Percentiles rank a stretch among this genome's conserved stretches.
These are phyloP conservation scores for Paramarasmius palmivorus DNA, from an alignment of 1,284 basidiomycete genomes.

Conservation along the genomic window DNA sequence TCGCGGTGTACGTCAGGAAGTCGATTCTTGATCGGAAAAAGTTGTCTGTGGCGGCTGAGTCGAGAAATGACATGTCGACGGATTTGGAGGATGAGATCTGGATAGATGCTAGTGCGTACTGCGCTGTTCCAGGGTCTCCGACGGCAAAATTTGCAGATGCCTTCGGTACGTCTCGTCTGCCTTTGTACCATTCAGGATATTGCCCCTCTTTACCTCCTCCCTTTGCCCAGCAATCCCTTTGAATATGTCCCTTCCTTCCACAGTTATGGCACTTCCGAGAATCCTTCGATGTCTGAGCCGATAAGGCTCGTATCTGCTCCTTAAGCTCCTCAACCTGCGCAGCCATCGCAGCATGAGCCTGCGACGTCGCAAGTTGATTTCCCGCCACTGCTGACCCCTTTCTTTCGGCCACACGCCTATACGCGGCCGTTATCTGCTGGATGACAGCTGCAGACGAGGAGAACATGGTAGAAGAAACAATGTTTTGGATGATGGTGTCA, in stretches of 20 bases:
- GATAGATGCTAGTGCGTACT: neutral
- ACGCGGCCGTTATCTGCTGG: conserved; percentile 6
- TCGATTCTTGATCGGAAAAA: neutral
- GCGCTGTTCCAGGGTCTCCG: neutral
- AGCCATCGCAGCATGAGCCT: conserved; percentile 1
- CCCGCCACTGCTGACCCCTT: neutral
- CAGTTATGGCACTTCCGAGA: conserved; percentile 3
- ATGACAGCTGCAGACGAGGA: conserved; percentile 1
- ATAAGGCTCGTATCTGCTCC: neutral
- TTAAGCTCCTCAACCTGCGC: conserved; percentile 6
- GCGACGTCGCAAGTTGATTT: neutral
- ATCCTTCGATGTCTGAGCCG: neutral
- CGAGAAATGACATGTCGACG: neutral
- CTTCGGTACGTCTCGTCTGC: conserved; percentile 4
- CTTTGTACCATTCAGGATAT: conserved; percentile 10
- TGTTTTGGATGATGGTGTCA: conserved; percentile 5
- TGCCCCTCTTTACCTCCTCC: conserved; percentile 13
- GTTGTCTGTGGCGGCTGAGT: conserved; percentile 9
- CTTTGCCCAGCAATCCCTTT: conserved; percentile 6
- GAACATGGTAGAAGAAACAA: neutral
- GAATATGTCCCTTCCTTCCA: neutral
- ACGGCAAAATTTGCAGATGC: neutral
- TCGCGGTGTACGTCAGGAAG: conserved; percentile 2
- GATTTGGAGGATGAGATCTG: neutral
- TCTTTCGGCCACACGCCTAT: neutral